These are phyloP conservation scores for Boletus sp. DNA, from an alignment of 768 basidiomycete genomes.

Conservation along the genomic window DNA sequence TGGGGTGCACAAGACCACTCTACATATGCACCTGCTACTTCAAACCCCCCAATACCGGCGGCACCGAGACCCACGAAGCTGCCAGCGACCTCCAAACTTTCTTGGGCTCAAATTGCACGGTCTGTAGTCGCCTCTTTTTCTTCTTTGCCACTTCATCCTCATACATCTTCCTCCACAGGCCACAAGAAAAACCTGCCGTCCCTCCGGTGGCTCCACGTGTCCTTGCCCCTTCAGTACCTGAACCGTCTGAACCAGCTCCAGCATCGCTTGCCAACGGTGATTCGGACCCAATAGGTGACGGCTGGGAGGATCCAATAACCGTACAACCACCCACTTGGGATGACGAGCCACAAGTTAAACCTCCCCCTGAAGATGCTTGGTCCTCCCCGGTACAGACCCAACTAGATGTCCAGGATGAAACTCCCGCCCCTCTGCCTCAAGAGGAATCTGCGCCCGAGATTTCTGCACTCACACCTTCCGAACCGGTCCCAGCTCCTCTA, in stretches of 20 bases:
- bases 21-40: constrained; percentile 22
- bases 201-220: constrained; percentile 23
- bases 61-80: constrained; percentile 43
- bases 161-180: constrained; percentile 36
- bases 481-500: constrained; percentile 14
- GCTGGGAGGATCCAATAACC: constrained; percentile 76
- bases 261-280: constrained; percentile 30
- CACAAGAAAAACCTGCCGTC: constrained; percentile 62
- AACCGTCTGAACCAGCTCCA: constrained; percentile 26
- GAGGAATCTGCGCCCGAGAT: constrained; percentile 34
- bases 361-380: constrained; percentile 32
- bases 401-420: constrained; percentile 21
- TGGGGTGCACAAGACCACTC: constrained; percentile 39
- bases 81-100: constrained; percentile 73
- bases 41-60: constrained; percentile 22
- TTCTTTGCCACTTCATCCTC: constrained; percentile 2
- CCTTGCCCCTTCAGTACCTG: constrained; percentile 19
- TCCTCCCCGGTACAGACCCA: constrained; percentile 33
- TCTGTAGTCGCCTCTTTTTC: not conserved
- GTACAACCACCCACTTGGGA: constrained; percentile 69
- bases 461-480: constrained; percentile 19
- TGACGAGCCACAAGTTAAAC: constrained; percentile 53
- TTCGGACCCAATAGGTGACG: constrained; percentile 37
- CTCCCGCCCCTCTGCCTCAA: constrained; percentile 20
- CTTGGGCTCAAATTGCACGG: constrained; percentile 87